Percentiles rank a stretch among this genome's conserved stretches.
Evolutionary conservation across 2,329 filamentous ascomycete species (phyloP).

Genomic region (Talaromyces sp.): DNA sequence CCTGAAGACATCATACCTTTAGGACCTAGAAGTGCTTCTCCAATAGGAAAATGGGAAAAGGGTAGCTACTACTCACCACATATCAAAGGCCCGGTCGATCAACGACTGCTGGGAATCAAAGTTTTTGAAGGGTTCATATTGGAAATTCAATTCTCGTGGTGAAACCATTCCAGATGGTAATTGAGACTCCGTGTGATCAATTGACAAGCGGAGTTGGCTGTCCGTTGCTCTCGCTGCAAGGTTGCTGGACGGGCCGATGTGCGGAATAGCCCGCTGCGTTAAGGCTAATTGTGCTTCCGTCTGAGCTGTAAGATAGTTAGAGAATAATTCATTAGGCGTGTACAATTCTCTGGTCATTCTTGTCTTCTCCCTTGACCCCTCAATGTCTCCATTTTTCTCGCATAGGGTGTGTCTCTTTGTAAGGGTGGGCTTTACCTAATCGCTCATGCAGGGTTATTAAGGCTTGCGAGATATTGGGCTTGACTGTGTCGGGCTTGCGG

Average conservation of each 20-base stretch:
- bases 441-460: constrained; percentile 1
- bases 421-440: neutral
- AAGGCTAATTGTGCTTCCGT: constrained; percentile 2
- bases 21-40: neutral
- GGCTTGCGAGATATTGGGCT: constrained; percentile 7
- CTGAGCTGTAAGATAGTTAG: neutral
- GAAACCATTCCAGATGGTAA: constrained; percentile 2
- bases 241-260: neutral
- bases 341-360: neutral
- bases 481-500: neutral
- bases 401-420: neutral
- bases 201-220: neutral
- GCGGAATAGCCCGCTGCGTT: constrained; percentile 2
- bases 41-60: neutral
- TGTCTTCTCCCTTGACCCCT: neutral
- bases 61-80: neutral
- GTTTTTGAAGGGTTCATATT: neutral
- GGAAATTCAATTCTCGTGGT: neutral
- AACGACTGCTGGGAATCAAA: neutral
- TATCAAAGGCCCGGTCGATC: neutral
- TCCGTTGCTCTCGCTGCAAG: neutral
- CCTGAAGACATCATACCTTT: neutral
- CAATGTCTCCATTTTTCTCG: neutral
- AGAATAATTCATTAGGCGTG: neutral
- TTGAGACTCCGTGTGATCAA: neutral